Base-by-base conservation (phyloP, 345 rosid genomes). In the Zanthoxylum bungeanum region DNA sequence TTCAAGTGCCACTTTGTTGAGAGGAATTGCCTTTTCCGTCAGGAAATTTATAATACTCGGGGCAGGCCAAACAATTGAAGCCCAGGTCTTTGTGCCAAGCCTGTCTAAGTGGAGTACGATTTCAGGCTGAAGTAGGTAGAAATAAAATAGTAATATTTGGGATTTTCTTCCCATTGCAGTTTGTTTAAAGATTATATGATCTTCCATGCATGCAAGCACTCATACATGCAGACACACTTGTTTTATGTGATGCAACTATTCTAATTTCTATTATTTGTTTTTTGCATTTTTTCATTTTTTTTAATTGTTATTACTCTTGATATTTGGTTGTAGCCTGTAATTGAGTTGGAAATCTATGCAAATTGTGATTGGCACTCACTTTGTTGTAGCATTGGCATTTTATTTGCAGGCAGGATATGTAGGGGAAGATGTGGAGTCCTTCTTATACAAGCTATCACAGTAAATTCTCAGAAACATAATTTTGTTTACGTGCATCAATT, bases 381-480 rank as follows among this genome's bases (percentile, higher is more conserved):
- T 53, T 66, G 39, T 28, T 42, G 4, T 72, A 70, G 34, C 36
- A 31, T 30, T 61, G 34, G 46, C 62, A 68, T 80, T 60, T 62
- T 77, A 60, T 64, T 19, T 81, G 80, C 97, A 96, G 99, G 99
- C 99, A 78, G 98, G 99, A 74, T 96, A 96, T 78, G 99, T 93
- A 7, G 99, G 99, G 71, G 98, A 96, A 83, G 99, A 93, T 81
- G 99, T 96, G 76, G 99, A 96, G 81, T 90, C 98, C 79, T 89
- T 96, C 83, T 82, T 96, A 81, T 91, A 91, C 91, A 96, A 96
- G 84, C 98, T 56, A 93, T 93, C 55, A 84, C 81, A 71, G 99
- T 93, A 84, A 76, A 70, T 69, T 73, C 59, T 69, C 27, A 36
- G 25, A 37, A 66, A 52, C 39, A 31, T 60, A 27, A 53, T 42